Evolutionary conservation across 768 basidiomycete species (phyloP).

Genomic region (Collybiopsis confluens): DNA sequence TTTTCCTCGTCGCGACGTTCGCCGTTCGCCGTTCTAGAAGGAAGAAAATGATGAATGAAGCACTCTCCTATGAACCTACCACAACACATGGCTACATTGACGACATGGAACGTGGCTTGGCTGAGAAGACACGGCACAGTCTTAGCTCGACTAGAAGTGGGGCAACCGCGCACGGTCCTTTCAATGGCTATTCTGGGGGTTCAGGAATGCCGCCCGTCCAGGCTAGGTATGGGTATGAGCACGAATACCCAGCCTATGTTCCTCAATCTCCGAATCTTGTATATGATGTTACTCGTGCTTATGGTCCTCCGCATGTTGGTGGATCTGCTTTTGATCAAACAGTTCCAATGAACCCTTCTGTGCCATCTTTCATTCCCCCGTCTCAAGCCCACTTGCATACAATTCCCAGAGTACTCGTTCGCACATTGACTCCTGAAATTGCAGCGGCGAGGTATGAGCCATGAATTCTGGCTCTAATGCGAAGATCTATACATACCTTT

Average conservation of each 20-base stretch:
- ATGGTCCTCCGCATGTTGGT: not conserved
- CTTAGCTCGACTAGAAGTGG: constrained; percentile 13
- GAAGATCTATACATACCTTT: too few species aligned
- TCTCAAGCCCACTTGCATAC: not conserved
- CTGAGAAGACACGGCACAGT: constrained; percentile 24
- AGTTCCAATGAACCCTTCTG: not conserved
- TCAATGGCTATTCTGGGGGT: not conserved
- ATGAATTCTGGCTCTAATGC: too few species aligned
- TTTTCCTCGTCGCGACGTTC: constrained; percentile 42
- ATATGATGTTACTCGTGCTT: constrained; percentile 3
- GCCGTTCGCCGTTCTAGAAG: constrained; percentile 45
- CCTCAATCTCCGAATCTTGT: not conserved
- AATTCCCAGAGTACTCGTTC: not conserved
- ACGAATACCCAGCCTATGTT: not conserved
- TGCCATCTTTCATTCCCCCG: not conserved
- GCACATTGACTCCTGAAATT: not conserved
- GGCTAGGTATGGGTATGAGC: not conserved
- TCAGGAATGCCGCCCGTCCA: not conserved
- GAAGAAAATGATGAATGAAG: constrained; percentile 36
- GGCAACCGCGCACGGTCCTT: not conserved
- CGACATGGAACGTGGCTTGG: constrained; percentile 20
- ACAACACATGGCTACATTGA: constrained; percentile 19
- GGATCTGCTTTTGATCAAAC: too few species aligned
- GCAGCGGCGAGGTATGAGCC: not conserved
- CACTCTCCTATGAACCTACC: constrained; percentile 49